These are phyloP conservation scores for Zostera marina DNA, from an alignment of 116 monocot genomes.

Conservation along the genomic window DNA sequence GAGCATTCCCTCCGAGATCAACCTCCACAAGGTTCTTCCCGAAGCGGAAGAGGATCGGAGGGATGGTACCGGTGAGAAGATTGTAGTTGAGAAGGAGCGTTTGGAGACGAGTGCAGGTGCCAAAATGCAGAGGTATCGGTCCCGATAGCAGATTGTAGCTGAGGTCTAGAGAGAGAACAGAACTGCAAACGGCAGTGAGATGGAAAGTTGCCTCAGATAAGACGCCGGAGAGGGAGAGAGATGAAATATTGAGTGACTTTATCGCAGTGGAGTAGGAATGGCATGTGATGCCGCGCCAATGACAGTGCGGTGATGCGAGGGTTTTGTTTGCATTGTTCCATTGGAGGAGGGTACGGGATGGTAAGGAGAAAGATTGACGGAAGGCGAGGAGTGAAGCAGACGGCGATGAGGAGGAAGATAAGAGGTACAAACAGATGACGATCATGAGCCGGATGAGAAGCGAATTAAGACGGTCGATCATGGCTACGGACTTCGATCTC, in stretches of 20 bases:
- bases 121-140: constrained; percentile 19
- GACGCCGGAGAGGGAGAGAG: constrained; percentile 14
- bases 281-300: constrained; percentile 38
- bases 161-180: constrained; percentile 22
- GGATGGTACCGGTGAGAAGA: constrained; percentile 27
- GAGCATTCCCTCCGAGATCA: constrained; percentile 27
- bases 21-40: constrained; percentile 16
- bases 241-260: constrained; percentile 19
- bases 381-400: constrained; percentile 30
- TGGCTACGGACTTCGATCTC: background rate
- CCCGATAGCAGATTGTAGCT: constrained; percentile 26
- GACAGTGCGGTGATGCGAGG: constrained; percentile 14
- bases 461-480: background rate
- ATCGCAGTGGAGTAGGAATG: constrained; percentile 5
- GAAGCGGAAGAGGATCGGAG: constrained; percentile 23
- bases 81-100: constrained; percentile 26
- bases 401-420: constrained; percentile 3
- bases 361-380: constrained; percentile 15
- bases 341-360: constrained; percentile 29
- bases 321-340: constrained; percentile 18
- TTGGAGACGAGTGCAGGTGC: constrained; percentile 14
- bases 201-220: constrained; percentile 11
- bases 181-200: constrained; percentile 13
- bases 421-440: background rate
- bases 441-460: background rate